These are phyloP conservation scores for Tetradesmus obliquus DNA, from an alignment of 139 green algal genomes.

Conservation along the genomic window DNA sequence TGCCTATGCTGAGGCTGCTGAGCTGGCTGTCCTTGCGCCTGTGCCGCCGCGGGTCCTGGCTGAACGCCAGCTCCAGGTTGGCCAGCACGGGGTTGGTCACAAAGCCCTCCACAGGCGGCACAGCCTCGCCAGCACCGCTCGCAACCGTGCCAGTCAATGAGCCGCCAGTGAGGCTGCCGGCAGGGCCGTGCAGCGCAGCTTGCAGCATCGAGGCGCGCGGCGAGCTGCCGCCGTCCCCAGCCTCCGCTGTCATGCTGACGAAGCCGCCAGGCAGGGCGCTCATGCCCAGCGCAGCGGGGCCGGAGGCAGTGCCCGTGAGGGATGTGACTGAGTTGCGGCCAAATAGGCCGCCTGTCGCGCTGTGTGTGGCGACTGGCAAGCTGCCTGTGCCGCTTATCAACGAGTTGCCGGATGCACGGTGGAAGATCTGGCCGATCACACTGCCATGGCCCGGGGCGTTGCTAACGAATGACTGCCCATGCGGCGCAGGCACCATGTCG, in stretches of 20 bases:
- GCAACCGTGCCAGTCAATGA: background rate
- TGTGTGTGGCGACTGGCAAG: background rate
- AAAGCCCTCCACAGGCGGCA: slow-evolving; percentile 31
- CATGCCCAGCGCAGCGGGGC: background rate
- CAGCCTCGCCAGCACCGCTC: background rate
- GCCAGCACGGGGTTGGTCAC: slow-evolving; percentile 45
- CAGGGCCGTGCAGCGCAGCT: background rate
- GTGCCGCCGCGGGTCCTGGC: slow-evolving; percentile 41
- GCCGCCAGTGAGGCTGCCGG: background rate
- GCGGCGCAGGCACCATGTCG: slow-evolving; percentile 10
- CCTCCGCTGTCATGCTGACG: background rate
- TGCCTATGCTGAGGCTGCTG: slow-evolving; percentile 31
- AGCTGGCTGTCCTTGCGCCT: slow-evolving; percentile 22
- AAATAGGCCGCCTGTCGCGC: background rate
- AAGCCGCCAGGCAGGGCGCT: background rate
- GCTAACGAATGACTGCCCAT: background rate
- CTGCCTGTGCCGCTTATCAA: background rate
- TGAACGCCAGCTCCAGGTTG: slow-evolving; percentile 40
- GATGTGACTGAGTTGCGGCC: background rate
- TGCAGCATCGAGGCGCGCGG: background rate
- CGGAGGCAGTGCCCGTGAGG: background rate
- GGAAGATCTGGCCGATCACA: background rate
- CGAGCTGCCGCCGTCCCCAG: background rate
- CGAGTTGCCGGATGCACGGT: background rate
- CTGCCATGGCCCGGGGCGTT: background rate